A percentile compares a stretch with the other conserved stretches of the same genome.
Conservation (phyloP, 2,329 filamentous ascomycete species). For the Didymella pinodella region DNA sequence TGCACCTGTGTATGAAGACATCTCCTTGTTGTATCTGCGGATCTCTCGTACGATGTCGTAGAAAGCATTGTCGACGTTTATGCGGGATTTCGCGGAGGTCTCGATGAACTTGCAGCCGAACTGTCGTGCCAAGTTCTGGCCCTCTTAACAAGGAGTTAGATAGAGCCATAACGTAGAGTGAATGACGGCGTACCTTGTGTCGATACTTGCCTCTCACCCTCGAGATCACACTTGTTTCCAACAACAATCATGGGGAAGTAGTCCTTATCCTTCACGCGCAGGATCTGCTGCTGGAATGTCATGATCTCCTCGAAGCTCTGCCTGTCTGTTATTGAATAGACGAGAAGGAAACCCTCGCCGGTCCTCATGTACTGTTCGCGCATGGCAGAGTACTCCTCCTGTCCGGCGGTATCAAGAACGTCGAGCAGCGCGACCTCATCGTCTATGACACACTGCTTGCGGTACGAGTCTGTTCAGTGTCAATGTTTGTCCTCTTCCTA, state of each 20-base stretch:
- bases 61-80: constrained; percentile 98
- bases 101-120: constrained; percentile 99
- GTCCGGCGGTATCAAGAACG: constrained; percentile 96
- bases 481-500: not conserved
- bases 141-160: constrained; percentile 69
- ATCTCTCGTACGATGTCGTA: constrained; percentile 99
- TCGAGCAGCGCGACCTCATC: constrained; percentile 97
- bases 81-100: constrained; percentile 96
- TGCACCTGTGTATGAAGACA: constrained; percentile 83
- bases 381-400: constrained; percentile 99
- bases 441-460: constrained; percentile 99
- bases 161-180: constrained; percentile 7
- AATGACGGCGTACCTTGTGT: constrained; percentile 75
- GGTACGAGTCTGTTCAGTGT: constrained; percentile 82
- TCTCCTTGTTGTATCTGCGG: constrained; percentile 96
- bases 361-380: constrained; percentile 99
- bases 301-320: constrained; percentile 99
- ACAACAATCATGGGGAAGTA: constrained; percentile 99
- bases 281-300: constrained; percentile 98
- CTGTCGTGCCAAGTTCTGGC: constrained; percentile 80
- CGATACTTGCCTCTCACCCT: constrained; percentile 87
- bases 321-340: constrained; percentile 97
- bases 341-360: constrained; percentile 94
- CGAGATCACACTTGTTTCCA: constrained; percentile 99
- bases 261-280: constrained; percentile 99